Base-by-base conservation (phyloP, 768 basidiomycete genomes). In the Asterophora lycoperdoides region DNA sequence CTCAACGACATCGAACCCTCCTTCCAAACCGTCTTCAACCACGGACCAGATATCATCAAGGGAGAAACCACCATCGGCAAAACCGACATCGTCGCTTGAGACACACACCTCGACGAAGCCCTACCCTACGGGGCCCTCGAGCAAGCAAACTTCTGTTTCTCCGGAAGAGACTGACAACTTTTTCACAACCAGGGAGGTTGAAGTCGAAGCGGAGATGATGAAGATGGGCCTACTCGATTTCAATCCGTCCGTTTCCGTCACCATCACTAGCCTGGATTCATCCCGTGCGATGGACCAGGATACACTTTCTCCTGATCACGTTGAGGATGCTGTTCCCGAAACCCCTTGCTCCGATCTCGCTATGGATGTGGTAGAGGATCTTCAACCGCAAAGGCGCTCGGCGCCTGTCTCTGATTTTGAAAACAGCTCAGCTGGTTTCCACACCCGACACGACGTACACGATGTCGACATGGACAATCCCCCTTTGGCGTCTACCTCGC, bases 131-230 rank as follows among this genome's bases (percentile, higher is more conserved):
- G 23, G 23, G 23, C 23, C 23, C 23, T 23, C 6, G 23, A 23
- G 3, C 5, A n/a, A 19, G 33, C 19, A 13, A 18, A 41, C 38
- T 14, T 33, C 41, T 37, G 8, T 10, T 23, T 19, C 33, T 17
- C 17, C 18, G 6, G 37, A 45, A 6, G 41, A 23, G 44, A 29
- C 23, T 9, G 11, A 37, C 4, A 13, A 52, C 2, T 20, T 52
- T 19, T 55, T 47, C 26, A 41, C 7, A n/a, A 45, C 56, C 11
- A 66, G 64, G 51, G 69, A 70, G 52, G 60, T 43, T 33, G 68
- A 67, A 51, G 65, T 69, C 17, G 68, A 72, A 55, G 50, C 52
- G 33, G 45, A 20, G 11, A 33, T 56, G 17, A 44, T 20, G n/a
- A 38, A 44, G 8, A 34, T 36, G 11, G 56, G 62, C 49, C 61